Evolutionary conservation across 768 basidiomycete species (phyloP).

Genomic region (Mycena filopes): DNA sequence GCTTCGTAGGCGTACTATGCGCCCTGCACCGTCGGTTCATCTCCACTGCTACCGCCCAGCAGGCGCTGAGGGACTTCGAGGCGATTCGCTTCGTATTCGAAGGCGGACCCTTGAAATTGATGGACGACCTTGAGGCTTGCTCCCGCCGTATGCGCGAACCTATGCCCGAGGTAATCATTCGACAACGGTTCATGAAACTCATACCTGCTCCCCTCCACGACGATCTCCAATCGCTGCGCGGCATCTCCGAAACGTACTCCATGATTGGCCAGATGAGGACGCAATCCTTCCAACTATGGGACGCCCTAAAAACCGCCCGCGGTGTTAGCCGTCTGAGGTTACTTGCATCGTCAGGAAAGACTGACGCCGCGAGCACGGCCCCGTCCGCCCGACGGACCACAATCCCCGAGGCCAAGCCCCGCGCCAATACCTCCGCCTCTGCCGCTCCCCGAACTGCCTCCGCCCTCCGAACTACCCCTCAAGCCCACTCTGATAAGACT

Average conservation of each 20-base stretch:
- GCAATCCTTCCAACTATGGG: neutral
- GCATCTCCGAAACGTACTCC: neutral
- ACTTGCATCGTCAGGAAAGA: too few species aligned
- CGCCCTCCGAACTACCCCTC: too few species aligned
- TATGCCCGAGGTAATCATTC: neutral
- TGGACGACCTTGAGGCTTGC: neutral
- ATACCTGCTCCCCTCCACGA: neutral
- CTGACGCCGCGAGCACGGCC: too few species aligned
- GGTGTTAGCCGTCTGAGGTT: too few species aligned
- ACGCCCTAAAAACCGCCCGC: too few species aligned
- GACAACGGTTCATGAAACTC: neutral
- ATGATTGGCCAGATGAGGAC: neutral
- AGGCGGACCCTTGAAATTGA: neutral
- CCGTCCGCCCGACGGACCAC: too few species aligned
- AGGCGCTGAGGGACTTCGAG: constrained; percentile 1
- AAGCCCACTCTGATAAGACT: neutral
- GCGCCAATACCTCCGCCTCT: too few species aligned
- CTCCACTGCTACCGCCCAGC: neutral
- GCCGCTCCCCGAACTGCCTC: too few species aligned
- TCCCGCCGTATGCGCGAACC: neutral
- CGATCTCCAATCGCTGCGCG: neutral
- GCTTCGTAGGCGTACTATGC: neutral
- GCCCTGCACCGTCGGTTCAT: neutral
- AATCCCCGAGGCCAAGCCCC: too few species aligned
- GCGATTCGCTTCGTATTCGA: neutral